Conservation (phyloP, 139 green algal genomes). For the Yamagishiella unicocca region DNA sequence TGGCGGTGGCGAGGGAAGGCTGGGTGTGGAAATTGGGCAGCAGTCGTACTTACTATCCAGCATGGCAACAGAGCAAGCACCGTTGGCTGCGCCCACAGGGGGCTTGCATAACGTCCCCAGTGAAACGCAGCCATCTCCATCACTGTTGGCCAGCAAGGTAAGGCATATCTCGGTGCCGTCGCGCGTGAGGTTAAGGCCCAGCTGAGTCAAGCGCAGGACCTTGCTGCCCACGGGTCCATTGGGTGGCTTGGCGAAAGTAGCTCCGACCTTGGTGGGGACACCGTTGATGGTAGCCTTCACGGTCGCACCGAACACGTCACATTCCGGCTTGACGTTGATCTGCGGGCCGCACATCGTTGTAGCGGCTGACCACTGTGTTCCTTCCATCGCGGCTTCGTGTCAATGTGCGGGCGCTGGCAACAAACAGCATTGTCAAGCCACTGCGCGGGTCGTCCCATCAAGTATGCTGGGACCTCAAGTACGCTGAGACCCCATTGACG, state of each 20-base stretch:
- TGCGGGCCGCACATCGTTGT: no score
- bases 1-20: slow-evolving; percentile 16
- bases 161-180: background rate
- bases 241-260: background rate
- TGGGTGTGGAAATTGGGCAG: slow-evolving; percentile 6
- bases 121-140: slow-evolving; percentile 9
- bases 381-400: no score
- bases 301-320: background rate
- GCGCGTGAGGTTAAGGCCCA: background rate
- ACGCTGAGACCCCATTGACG: no score
- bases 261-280: background rate
- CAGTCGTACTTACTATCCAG: background rate
- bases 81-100: background rate
- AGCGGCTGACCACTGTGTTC: no score
- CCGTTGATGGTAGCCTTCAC: slow-evolving; percentile 8
- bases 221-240: background rate
- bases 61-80: background rate
- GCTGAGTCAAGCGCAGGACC: slow-evolving; percentile 1
- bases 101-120: background rate
- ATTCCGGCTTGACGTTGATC: slow-evolving; percentile 16
- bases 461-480: no score
- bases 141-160: background rate
- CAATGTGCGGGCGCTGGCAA: no score
- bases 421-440: no score
- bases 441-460: no score